Base-by-base conservation (phyloP, 129 eudicot genomes). In the Flaveria ramosissima region DNA sequence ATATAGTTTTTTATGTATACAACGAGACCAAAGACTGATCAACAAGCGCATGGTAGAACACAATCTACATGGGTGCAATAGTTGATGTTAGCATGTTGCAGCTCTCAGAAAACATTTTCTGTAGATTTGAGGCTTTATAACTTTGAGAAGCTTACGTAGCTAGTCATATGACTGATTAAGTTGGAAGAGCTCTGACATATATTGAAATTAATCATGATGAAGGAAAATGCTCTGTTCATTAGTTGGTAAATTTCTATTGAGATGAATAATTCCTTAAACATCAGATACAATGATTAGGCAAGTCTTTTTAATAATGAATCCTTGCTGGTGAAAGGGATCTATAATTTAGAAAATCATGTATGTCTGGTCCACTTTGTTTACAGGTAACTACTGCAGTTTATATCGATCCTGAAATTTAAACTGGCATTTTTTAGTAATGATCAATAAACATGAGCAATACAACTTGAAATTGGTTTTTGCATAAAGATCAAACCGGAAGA, bases 321-420 rank as follows among this genome's bases (percentile, higher is more conserved):
- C 67, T 63, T 63, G 69, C 69, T 63, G 13, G 45, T 15, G 21
- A 32, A 27, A 30, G 46, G 69, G 69, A 27, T 32, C 46, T 63
- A 63, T 6, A 63, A 13, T 32, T 15, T 27, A 15, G 43, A 63
- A 60, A 63, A 63, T 15, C 11, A 14, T 41, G 21, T 32, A 63
- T 32, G 21, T 63, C 45, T 7, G 69, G 69, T 63, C 46, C 15
- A 32, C 69, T 27, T 63, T 17, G n/a, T 62, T 26, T 61, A 3
- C 42, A 61, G 67, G 69, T 27, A 30, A 63, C 46, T 63, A 63
- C 47, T 32, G 20, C 46, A 63, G 7, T 14, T 14, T 63, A 30
- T 32, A 27, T 13, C 32, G 21, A 27, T 63, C 20, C 27, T 67
- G 52, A 67, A 17, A 17, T 67, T 9, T 39, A 36, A 67, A 41